Evolutionary conservation across 2,329 filamentous ascomycete species (phyloP), one percentile per base, ranked within the genome.

Genomic region (Calonectria montana): DNA sequence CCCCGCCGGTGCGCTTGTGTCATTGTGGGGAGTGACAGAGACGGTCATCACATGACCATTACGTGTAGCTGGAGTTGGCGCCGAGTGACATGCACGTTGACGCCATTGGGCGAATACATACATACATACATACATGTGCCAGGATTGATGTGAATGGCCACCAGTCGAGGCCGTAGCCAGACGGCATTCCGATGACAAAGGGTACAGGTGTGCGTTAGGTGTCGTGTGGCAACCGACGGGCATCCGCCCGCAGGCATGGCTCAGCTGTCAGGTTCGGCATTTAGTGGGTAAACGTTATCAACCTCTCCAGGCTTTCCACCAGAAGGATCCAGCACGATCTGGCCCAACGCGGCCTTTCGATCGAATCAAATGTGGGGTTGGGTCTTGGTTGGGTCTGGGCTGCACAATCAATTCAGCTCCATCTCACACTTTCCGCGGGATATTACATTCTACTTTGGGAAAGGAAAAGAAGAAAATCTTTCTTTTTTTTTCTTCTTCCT

Each of bases 1-100:
- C 43, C 70, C 69, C 73, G 73, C 77, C 77, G 77, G 61, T 69
- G 45, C 63, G 21, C 12, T 12, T 48, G 41, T 29, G 67, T 65
- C 53, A 37, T 61, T 69, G 67, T 74, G 73, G 75, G 31, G 53
- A 59, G 53, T 59, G 53, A 59, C 53, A 59, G 31, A 39, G 25
- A 10, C 25, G 53, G n/a, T 25, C 21, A 9, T 59, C 53, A 59
- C 53, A 59, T 59, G 53, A 59, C 53, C 43, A 21, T 35, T 55
- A 4, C 53, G 53, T 23, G 53, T 37, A 23, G 35, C 18, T 35
- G 21, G 15, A 25, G 53, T 21, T 39, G 53, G 21, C 53, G 31
- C 53, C 16, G 53, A 13, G n/a, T 9, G 21, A 4, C 18, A 23
- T 23, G 8, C 31, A 35, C 31, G 31, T 35, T 35, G 31, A 35